Evolutionary conservation across 768 basidiomycete genomes (phyloP).

Genomic region (Boletus rufocinnamomeus): DNA sequence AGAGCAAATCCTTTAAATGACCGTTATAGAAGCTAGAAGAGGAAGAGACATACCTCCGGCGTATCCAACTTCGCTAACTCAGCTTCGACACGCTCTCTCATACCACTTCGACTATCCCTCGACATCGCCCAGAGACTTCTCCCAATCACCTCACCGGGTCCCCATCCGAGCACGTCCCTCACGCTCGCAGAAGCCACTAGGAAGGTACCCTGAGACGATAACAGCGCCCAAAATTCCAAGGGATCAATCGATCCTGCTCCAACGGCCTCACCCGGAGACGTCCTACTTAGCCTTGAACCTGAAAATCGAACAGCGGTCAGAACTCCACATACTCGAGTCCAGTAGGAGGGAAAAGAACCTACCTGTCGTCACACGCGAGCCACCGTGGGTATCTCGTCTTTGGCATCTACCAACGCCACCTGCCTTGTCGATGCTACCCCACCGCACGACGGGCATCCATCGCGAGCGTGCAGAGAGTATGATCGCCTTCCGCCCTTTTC

Average conservation of each 20-base stretch:
- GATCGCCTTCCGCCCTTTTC: slow-evolving; percentile 93
- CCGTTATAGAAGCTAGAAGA: background rate
- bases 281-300: slow-evolving; percentile 11
- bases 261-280: background rate
- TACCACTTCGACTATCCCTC: slow-evolving; percentile 19
- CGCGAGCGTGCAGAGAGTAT: slow-evolving; percentile 81
- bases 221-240: slow-evolving; percentile 57
- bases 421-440: slow-evolving; percentile 55
- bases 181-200: slow-evolving; percentile 52
- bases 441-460: slow-evolving; percentile 61
- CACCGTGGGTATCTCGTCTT: background rate
- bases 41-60: slow-evolving; percentile 17
- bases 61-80: slow-evolving; percentile 28
- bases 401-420: slow-evolving; percentile 38
- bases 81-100: slow-evolving; percentile 28
- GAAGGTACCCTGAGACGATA: slow-evolving; percentile 46
- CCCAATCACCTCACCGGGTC: slow-evolving; percentile 54
- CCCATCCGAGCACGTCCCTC: slow-evolving; percentile 68
- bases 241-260: slow-evolving; percentile 7
- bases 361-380: slow-evolving; percentile 26
- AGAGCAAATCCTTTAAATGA: background rate
- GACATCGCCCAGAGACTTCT: slow-evolving; percentile 44
- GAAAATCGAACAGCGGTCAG: background rate
- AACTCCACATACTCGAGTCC: background rate
- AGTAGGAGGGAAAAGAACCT: background rate